Base-by-base conservation (phyloP, 495 filamentous ascomycete species). In the Aspergillus ostianus region DNA sequence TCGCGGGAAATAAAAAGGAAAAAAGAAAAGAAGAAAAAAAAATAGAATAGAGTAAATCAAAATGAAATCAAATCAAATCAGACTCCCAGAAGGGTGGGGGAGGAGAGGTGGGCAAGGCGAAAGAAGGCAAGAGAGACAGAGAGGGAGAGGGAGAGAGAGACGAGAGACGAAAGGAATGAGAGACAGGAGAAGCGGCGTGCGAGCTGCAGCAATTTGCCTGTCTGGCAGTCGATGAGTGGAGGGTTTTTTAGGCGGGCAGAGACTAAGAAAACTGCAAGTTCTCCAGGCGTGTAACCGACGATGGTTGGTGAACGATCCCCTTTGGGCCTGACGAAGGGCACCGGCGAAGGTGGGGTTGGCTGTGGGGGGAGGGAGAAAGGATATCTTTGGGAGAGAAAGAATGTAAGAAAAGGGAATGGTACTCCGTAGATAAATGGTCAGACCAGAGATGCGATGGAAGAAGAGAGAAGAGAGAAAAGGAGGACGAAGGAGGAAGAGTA, bases 181-280 rank as follows among this genome's bases (percentile, higher is more conserved):
- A 63, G 51, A 27, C 55, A 56, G 56, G 58, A 57, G 52, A 30
- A 61, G 52, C 49, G 55, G 41, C 51, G 60, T 52, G 57, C 30
- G 61, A 32, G 36, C 55, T 62, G 62, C 64, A 67, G 58, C 10
- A 13, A 17, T 1, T 41, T 62, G 51, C 57, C 51, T 19, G 59
- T 53, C 59, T 67, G 65, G 65, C 65, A 64, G 57, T 52, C 59
- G 65, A 59, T 67, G 65, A 67, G 59, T 67, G 65, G 65, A 67
- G 59, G 59, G 36, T 41, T 41, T 41, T 8, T 15, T 13, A 41
- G 36, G 36, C 36, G 36, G 36, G 36, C 36, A 41, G 36, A 13
- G 13, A 41, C 36, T 41, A 41, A 41, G 36, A 15, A 4, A 41
- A 41, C 36, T 41, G 36, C 36, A 41, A 41, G 36, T 15, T 10